phyloP scores from a whole-genome alignment of 208 protist genomes.

The Crithidia brevicula region DNA sequence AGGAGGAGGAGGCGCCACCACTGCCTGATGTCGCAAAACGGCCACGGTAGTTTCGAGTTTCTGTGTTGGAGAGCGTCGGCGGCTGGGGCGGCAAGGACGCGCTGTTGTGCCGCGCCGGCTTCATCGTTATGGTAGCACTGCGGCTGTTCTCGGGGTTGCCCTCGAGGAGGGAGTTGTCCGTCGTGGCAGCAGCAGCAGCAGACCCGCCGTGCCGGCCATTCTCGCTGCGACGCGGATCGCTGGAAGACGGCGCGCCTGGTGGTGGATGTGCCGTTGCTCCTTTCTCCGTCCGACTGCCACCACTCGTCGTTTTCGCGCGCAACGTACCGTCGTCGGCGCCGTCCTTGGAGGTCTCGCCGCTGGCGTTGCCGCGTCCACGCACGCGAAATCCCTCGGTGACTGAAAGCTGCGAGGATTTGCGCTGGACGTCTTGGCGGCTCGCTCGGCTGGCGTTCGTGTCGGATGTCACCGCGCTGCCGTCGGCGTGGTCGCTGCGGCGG shows the following conservation, averaged over 20 bases:
- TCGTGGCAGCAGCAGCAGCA: background rate
- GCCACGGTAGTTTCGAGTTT: slow-evolving; percentile 13
- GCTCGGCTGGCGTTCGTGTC: too few species aligned
- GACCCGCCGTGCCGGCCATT: background rate
- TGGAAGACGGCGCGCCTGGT: background rate
- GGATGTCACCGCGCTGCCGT: background rate
- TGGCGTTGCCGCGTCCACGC: background rate
- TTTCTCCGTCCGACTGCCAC: background rate
- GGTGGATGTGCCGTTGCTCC: background rate
- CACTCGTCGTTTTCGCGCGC: background rate
- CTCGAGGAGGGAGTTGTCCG: background rate
- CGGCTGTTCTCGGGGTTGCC: background rate
- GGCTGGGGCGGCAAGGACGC: slow-evolving; percentile 14
- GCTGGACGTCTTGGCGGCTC: too few species aligned
- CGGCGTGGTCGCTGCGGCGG: background rate
- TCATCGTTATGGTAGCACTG: background rate
- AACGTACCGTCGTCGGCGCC: background rate
- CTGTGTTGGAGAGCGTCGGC: slow-evolving; percentile 13
- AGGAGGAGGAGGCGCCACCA: slow-evolving; percentile 2
- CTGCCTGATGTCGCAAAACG: background rate
- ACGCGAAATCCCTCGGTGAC: background rate
- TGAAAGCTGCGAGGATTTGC: slow-evolving; percentile 12
- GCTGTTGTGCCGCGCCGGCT: slow-evolving; percentile 7
- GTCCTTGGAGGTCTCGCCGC: background rate
- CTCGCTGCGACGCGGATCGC: slow-evolving; percentile 8